Base-by-base conservation (phyloP, 768 basidiomycete species). In the Termitomyces sp. region DNA sequence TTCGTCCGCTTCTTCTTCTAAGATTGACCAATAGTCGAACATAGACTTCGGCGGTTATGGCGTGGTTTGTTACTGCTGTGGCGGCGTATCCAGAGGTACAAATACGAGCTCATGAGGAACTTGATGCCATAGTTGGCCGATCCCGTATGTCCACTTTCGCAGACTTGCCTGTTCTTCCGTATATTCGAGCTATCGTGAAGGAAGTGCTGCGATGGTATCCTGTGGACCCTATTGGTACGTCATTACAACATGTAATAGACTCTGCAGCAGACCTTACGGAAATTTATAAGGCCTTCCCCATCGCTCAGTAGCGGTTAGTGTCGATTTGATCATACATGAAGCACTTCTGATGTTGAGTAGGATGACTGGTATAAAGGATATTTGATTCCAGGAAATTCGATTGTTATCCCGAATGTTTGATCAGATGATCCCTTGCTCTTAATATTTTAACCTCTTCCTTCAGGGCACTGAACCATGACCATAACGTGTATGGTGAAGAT, bases 21-120 rank as follows among this genome's bases (percentile, higher is more conserved):
- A 42, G 40, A 46, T 13, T 48, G 4, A 48, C 13, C 2, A 15
- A 7, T 12, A 24, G 24, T 18, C n/a, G n/a, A n/a, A n/a, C 20
- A 18, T 40, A 58, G 55, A 62, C 55, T 45, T 55, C 55, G 6
- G 60, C 45, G 42, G 49, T 62, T 6, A 56, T 62, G 54, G 54
- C 60, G 15, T 62, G 60, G 60, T 57, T 55, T 50, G 39, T 62
- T 35, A 44, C 50, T 45, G 60, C 60, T 24, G 52, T 62, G 49
- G 60, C 56, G 8, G 50, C 56, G 1, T 50, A 62, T 33, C 60
- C 60, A 33, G 55, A 62, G 24, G 56, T 62, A 4, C 60, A 62
- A 28, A 57, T 44, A 51, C 48, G 39, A 28, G 60, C 56, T 16
- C 60, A 62, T n/a, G 60, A 55, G 20, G 55, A 62, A 38, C 60